These are phyloP conservation scores for Symmetrospora coprosmae DNA, from an alignment of 768 basidiomycete species.

Conservation along the genomic window DNA sequence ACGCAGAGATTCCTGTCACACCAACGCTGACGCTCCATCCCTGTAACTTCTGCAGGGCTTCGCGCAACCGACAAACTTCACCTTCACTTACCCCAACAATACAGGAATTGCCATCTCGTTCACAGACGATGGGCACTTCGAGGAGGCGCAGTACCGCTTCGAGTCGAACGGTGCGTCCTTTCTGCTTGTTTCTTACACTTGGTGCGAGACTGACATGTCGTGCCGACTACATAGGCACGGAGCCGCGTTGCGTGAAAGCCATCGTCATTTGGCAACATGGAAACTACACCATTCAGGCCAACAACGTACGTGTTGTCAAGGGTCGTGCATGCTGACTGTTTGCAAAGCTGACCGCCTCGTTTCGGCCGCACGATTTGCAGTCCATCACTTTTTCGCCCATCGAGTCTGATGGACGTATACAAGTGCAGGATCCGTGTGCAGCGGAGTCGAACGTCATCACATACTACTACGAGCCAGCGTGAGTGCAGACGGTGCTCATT, in stretches of 20 bases:
- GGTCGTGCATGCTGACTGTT: too few species aligned
- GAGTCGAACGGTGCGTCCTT: constrained; percentile 55
- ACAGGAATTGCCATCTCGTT: constrained; percentile 53
- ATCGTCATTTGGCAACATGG: constrained; percentile 85
- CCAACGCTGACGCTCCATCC: background rate
- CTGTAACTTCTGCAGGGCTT: constrained; percentile 47
- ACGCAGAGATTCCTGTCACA: too few species aligned
- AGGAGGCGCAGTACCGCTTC: constrained; percentile 82
- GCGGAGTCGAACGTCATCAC: constrained; percentile 77
- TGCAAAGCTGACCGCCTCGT: too few species aligned
- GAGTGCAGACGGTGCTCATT: constrained; percentile 22
- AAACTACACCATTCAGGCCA: constrained; percentile 30
- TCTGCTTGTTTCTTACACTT: background rate
- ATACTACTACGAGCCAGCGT: constrained; percentile 60
- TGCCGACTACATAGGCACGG: too few species aligned
- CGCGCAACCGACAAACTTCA: constrained; percentile 63
- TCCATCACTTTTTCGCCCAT: constrained; percentile 47
- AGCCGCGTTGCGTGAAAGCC: constrained; percentile 78
- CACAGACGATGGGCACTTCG: constrained; percentile 60
- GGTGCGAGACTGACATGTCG: background rate
- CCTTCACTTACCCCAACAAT: constrained; percentile 68
- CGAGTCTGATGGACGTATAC: constrained; percentile 70
- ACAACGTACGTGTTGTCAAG: background rate
- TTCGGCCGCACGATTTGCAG: background rate
- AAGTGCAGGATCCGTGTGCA: constrained; percentile 85